Evolutionary conservation across 257 asterid genomes (phyloP), one percentile per base, ranked within the genome.

Genomic region (Fraxinus excelsior): DNA sequence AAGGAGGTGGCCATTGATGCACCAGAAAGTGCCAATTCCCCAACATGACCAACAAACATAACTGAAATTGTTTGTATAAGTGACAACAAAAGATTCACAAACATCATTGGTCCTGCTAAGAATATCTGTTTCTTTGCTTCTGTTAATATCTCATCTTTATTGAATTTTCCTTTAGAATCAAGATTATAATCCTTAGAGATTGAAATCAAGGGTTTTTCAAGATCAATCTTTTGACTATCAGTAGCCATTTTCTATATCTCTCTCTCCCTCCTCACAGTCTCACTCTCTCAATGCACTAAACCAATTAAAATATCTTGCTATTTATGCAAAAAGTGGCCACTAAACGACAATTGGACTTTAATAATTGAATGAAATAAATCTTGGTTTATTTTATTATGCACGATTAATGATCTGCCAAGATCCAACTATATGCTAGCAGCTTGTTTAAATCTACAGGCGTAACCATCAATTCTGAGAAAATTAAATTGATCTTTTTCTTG

Each of bases 1-100:
- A 90, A 90, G 21, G 92, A 88, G 79, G 94, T 86, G 82, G 94
- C 92, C 92, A 88, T 90, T 12, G 94, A 86, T 21, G 94, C 92
- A 40, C 94, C 94, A 35, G 94, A 86, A 38, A 90, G 92, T 58
- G 92, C 86, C 0, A 90, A 72, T 26, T 90, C 94, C 38, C 92
- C 89, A 0, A 78, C 88, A 67, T 90, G 94, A 28, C 94, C 94
- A 5, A 88, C 94, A 65, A 88, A 90, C 94, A 90, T 90, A 5
- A 90, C 86, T 3, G 94, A 90, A 44, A 90, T 88, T 4, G 88
- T 84, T 29, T 83, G 88, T 18, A 87, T 35, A 14, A 82, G 88
- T 25, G 86, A 81, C 62, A 87, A 51, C 38, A 89, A 76, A 28
- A 90, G 85, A 65, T 87, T 90, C 6, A 87, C 92, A 58, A 81